Conservation (phyloP, 2,329 filamentous ascomycete species). For the Dothiorella sarmentorum region DNA sequence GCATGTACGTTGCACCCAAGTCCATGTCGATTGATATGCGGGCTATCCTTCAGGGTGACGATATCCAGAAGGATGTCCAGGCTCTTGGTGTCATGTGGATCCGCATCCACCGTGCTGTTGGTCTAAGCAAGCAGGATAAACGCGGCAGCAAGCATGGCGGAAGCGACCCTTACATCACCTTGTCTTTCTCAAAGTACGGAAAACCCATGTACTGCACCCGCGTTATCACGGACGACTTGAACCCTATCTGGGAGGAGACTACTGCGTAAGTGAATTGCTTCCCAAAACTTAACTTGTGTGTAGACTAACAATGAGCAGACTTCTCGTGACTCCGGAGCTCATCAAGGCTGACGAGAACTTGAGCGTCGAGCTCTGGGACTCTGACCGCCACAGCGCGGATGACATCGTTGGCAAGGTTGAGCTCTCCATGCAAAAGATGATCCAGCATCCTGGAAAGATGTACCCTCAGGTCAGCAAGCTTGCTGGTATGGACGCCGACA, state of each 20-base stretch:
- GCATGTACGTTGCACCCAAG: slow-evolving; percentile 92
- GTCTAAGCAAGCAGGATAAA: slow-evolving; percentile 85
- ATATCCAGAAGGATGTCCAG: slow-evolving; percentile 83
- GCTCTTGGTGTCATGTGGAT: slow-evolving; percentile 90
- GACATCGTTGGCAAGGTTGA: slow-evolving; percentile 95
- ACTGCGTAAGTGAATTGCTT: slow-evolving; percentile 50
- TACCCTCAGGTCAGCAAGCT: slow-evolving; percentile 84
- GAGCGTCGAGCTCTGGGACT: slow-evolving; percentile 94
- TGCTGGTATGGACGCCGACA: slow-evolving; percentile 76
- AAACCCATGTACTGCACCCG: slow-evolving; percentile 98
- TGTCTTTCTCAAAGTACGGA: slow-evolving; percentile 92
- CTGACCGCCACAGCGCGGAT: slow-evolving; percentile 85
- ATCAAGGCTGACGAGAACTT: slow-evolving; percentile 93
- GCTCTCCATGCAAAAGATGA: slow-evolving; percentile 89
- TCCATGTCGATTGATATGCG: slow-evolving; percentile 88
- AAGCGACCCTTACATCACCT: slow-evolving; percentile 91
- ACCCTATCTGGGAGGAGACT: slow-evolving; percentile 88
- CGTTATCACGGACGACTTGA: slow-evolving; percentile 90
- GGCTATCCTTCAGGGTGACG: slow-evolving; percentile 86
- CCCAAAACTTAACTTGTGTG: background rate
- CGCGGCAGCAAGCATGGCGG: slow-evolving; percentile 81
- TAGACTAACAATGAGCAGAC: slow-evolving; percentile 22
- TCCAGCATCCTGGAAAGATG: slow-evolving; percentile 90
- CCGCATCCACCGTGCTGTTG: slow-evolving; percentile 81
- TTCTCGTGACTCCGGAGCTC: slow-evolving; percentile 82